phyloP scores from a whole-genome alignment of 176 grass and related monocot species.

The Cymbopogon citratus region DNA sequence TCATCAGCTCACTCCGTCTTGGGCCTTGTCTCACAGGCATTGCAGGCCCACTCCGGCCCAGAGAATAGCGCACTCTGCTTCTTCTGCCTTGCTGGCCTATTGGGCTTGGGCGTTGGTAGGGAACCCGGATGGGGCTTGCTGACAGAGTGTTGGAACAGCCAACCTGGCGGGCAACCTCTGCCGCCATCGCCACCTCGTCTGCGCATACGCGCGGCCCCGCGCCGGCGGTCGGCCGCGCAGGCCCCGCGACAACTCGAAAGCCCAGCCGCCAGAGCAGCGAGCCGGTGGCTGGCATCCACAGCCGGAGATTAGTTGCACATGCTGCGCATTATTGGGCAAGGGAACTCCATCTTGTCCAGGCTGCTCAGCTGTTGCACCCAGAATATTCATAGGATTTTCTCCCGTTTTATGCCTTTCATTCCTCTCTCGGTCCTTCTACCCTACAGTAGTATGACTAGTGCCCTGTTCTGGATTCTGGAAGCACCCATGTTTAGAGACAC shows the following conservation, averaged over 20 bases:
- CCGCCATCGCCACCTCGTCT: background rate
- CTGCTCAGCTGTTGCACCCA: background rate
- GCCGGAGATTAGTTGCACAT: background rate
- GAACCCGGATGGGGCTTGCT: too few relatives aligned
- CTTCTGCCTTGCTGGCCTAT: too few relatives aligned
- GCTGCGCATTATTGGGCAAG: background rate
- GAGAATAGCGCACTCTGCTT: too few relatives aligned
- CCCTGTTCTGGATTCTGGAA: background rate
- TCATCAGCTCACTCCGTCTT: too few relatives aligned
- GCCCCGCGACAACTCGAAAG: constrained; percentile 15
- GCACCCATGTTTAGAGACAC: background rate
- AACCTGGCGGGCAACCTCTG: background rate
- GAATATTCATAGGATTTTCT: background rate
- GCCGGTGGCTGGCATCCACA: background rate
- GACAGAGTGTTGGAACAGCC: too few relatives aligned
- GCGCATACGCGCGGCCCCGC: background rate
- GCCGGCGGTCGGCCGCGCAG: background rate
- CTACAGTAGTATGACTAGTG: too few relatives aligned
- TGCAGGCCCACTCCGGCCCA: too few relatives aligned
- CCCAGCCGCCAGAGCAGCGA: background rate
- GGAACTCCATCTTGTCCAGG: background rate
- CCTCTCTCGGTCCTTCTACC: background rate
- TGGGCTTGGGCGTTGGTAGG: too few relatives aligned
- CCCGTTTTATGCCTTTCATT: background rate
- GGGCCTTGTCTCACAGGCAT: too few relatives aligned